Conservation (phyloP, 108 stramenopile species). For the Nannochloropsis salina region DNA sequence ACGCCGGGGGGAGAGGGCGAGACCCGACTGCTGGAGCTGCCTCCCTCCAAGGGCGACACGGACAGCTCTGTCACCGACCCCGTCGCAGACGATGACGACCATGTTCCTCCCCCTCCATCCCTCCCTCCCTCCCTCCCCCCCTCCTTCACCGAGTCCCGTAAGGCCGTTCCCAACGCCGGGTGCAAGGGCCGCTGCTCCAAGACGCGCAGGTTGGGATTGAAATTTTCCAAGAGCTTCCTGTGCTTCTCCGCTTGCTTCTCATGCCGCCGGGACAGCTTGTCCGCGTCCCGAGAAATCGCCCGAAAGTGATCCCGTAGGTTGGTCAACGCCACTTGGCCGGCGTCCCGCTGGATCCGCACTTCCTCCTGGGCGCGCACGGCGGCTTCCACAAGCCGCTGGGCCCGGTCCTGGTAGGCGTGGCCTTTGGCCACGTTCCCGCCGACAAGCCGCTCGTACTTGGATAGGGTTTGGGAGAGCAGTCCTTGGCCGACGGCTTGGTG, state of each 20-base stretch:
- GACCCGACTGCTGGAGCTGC: not conserved
- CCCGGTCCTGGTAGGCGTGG: not conserved
- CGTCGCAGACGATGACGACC: not conserved
- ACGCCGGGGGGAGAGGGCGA: not conserved
- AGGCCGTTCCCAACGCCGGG: not conserved
- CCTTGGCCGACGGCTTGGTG: not conserved
- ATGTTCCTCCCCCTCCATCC: not conserved
- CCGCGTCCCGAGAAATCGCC: not conserved
- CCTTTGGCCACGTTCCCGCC: not conserved
- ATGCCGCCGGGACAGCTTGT: not conserved
- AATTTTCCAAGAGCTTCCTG: not conserved
- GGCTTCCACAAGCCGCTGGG: not conserved
- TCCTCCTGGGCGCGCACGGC: not conserved
- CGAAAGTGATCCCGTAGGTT: not conserved
- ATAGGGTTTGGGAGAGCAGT: not conserved
- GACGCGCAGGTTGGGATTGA: not conserved
- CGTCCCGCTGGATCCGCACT: not conserved
- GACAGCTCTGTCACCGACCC: not conserved
- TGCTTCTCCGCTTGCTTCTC: constrained; percentile 13
- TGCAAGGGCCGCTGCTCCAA: not conserved
- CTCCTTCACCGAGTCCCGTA: not conserved
- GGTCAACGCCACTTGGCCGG: not conserved
- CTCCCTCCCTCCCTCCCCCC: not conserved
- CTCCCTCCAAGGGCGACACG: not conserved
- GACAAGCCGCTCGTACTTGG: not conserved